Percentiles rank a stretch among this genome's conserved stretches.
These are phyloP conservation scores for Aspergillus brasiliensis DNA, from an alignment of 2,329 filamentous ascomycete species.

Conservation along the genomic window DNA sequence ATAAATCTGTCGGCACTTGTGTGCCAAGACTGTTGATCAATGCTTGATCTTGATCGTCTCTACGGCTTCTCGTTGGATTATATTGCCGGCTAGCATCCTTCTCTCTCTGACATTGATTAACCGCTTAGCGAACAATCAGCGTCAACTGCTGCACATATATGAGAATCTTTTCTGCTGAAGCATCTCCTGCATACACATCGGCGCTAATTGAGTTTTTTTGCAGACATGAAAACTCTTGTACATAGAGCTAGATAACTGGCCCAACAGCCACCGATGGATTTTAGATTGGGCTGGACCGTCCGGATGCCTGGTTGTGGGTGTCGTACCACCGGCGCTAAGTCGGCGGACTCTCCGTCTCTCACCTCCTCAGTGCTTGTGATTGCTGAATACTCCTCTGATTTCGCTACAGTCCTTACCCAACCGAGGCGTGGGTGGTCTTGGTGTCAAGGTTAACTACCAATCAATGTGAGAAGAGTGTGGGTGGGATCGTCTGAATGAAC, in stretches of 20 bases:
- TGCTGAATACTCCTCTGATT: no score
- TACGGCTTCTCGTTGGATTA: no score
- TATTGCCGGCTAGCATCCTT: no score
- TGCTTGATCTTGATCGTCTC: no score
- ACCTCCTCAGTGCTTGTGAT: neutral
- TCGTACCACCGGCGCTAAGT: neutral
- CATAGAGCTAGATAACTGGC: neutral
- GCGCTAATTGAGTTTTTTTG: neutral
- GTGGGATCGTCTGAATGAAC: neutral
- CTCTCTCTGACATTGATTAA: neutral
- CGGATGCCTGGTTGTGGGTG: neutral
- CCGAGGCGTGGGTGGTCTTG: neutral
- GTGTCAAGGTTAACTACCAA: no score
- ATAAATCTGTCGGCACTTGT: no score
- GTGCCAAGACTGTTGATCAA: no score
- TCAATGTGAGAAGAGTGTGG: no score
- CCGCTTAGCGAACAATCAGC: neutral
- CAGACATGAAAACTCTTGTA: neutral
- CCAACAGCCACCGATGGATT: neutral
- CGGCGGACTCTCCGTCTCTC: neutral
- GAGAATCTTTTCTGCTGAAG: neutral
- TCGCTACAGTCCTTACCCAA: no score
- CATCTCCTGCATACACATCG: neutral
- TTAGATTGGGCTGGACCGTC: slow-evolving; percentile 1
- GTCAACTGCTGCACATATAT: neutral